Evolutionary conservation across 2,329 filamentous ascomycete genomes (phyloP).

Genomic region (Orbilia quercus): DNA sequence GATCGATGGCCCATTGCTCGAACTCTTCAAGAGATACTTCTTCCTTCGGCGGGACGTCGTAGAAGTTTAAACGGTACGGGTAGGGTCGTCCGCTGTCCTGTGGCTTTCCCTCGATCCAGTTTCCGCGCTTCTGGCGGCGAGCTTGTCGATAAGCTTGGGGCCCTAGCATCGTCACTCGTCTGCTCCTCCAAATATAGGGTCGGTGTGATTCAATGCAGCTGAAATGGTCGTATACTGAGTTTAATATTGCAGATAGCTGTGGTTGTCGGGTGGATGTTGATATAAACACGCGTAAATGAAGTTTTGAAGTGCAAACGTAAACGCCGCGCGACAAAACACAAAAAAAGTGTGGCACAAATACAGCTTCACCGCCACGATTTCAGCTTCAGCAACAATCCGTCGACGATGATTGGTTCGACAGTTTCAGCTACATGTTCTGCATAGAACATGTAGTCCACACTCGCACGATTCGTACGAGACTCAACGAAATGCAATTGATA

Average conservation of each 20-base stretch:
- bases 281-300: conserved; percentile 14
- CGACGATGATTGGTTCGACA: conserved; percentile 1
- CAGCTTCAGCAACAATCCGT: neutral
- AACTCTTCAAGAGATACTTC: conserved; percentile 98
- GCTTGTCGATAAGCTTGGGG: conserved; percentile 29
- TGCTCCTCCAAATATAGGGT: neutral
- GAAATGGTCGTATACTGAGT: neutral
- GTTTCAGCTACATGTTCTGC: no score
- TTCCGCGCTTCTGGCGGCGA: conserved; percentile 36
- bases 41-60: conserved; percentile 84
- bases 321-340: conserved; percentile 6
- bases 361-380: neutral
- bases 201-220: neutral
- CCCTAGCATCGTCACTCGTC: conserved; percentile 22
- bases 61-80: conserved; percentile 89
- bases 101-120: conserved; percentile 5
- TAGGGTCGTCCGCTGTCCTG: conserved; percentile 67
- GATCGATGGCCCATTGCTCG: conserved; percentile 97
- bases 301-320: neutral
- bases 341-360: conserved; percentile 4
- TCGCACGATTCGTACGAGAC: no score
- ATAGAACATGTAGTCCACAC: no score
- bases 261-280: neutral
- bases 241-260: no score
- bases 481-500: neutral